These are phyloP conservation scores for Discostella stelligera DNA, from an alignment of 352 stramenopile species.

Conservation along the genomic window DNA sequence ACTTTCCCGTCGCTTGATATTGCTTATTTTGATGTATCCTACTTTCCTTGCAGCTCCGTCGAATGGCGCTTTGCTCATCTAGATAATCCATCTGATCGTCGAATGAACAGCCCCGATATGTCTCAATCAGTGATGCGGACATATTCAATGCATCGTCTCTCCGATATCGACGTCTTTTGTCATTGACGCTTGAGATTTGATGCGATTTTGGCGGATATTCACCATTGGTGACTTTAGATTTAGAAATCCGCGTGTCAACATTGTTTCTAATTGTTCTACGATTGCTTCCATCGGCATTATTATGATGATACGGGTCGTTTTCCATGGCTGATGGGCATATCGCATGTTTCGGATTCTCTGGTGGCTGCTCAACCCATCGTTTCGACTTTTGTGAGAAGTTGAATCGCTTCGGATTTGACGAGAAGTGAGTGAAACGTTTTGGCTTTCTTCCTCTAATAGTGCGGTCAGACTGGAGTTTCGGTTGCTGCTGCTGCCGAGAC, in stretches of 20 bases:
- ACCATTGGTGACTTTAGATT: background rate
- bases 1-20: too few relatives aligned
- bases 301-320: too few relatives aligned
- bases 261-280: background rate
- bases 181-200: too few relatives aligned
- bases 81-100: slow-evolving; percentile 20
- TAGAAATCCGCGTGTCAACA: background rate
- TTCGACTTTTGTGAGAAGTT: too few relatives aligned
- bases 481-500: background rate
- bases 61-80: slow-evolving; percentile 34
- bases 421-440: too few relatives aligned
- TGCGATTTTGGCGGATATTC: background rate
- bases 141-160: slow-evolving; percentile 33
- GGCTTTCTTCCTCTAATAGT: too few relatives aligned
- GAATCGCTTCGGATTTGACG: too few relatives aligned
- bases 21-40: too few relatives aligned
- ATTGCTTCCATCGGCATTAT: background rate
- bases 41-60: slow-evolving; percentile 26
- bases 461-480: too few relatives aligned
- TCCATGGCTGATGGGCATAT: too few relatives aligned
- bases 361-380: too few relatives aligned
- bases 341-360: too few relatives aligned
- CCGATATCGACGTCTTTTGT: background rate
- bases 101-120: slow-evolving; percentile 20
- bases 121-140: slow-evolving; percentile 31